These are phyloP conservation scores for Metschnikowia borealis DNA, from an alignment of 805 yeast species.

Conservation along the genomic window DNA sequence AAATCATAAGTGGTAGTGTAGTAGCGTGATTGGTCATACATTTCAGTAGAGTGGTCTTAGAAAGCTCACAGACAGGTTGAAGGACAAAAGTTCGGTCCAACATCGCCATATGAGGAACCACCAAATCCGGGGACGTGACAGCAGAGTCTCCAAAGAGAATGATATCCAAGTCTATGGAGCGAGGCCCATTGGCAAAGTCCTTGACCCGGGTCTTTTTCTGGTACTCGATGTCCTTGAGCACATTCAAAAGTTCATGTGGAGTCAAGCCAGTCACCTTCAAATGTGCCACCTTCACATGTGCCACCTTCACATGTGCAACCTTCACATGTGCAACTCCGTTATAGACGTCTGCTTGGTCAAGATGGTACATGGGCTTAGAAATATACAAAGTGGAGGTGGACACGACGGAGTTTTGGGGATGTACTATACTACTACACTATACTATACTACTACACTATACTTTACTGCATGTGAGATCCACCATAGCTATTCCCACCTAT, in stretches of 20 bases:
- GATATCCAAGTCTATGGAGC: constrained; percentile 87
- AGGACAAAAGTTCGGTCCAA: constrained; percentile 87
- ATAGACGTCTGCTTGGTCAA: constrained; percentile 74
- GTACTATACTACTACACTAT: no score
- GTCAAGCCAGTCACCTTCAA: constrained; percentile 48
- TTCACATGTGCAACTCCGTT: constrained; percentile 78
- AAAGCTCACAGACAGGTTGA: constrained; percentile 81
- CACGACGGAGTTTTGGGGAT: constrained; percentile 41
- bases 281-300: no score
- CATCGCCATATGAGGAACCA: constrained; percentile 85
- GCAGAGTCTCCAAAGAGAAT: constrained; percentile 61
- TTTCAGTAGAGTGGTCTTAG: no score
- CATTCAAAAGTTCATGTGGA: constrained; percentile 61
- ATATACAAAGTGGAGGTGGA: constrained; percentile 76
- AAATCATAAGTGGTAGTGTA: no score
- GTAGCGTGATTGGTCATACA: no score
- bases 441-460: no score
- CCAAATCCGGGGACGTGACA: constrained; percentile 54
- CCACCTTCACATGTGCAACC: no score
- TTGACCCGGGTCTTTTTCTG: constrained; percentile 66
- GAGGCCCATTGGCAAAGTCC: constrained; percentile 83
- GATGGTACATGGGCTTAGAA: constrained; percentile 88
- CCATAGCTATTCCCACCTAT: no score
- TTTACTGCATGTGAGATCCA: no score
- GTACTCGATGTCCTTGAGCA: constrained; percentile 76